These are phyloP conservation scores for Phytophthora pistaciae DNA, from an alignment of 352 stramenopile species.

Conservation along the genomic window DNA sequence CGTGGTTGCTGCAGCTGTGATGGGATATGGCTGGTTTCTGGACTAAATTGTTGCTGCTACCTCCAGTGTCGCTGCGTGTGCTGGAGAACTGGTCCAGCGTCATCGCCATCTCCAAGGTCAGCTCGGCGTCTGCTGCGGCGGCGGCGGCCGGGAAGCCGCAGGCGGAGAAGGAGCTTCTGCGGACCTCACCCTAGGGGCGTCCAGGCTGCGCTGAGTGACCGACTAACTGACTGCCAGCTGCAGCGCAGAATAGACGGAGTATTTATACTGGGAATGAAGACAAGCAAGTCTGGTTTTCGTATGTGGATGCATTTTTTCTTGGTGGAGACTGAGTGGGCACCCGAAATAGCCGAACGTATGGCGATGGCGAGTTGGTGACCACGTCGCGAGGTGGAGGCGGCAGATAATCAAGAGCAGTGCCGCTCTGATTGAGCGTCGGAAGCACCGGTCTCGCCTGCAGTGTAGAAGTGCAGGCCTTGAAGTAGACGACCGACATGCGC, in stretches of 20 bases:
- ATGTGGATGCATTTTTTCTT: background rate
- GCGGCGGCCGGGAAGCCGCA: constrained; percentile 36
- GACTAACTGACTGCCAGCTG: background rate
- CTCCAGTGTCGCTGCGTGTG: constrained; percentile 75
- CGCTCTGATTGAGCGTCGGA: constrained; percentile 8
- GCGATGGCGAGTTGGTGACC: background rate
- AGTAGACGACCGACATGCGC: constrained; percentile 38
- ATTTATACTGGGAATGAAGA: constrained; percentile 37
- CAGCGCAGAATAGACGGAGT: constrained; percentile 30
- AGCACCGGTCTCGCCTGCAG: background rate
- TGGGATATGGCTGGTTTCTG: background rate
- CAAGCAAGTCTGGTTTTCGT: background rate
- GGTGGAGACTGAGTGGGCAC: constrained; percentile 1
- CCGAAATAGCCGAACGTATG: constrained; percentile 11
- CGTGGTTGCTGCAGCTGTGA: constrained; percentile 19
- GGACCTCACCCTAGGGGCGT: constrained; percentile 49
- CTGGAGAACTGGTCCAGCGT: constrained; percentile 88
- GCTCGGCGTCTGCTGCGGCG: constrained; percentile 29
- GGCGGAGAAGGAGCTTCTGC: constrained; percentile 62
- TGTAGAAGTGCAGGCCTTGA: too few relatives aligned
- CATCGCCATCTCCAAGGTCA: constrained; percentile 75
- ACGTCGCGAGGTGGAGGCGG: background rate
- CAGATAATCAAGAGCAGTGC: background rate
- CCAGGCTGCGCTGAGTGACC: background rate
- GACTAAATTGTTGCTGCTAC: background rate